Conservation (phyloP, 1,284 basidiomycete species). For the Cutaneotrichosporon sp. region DNA sequence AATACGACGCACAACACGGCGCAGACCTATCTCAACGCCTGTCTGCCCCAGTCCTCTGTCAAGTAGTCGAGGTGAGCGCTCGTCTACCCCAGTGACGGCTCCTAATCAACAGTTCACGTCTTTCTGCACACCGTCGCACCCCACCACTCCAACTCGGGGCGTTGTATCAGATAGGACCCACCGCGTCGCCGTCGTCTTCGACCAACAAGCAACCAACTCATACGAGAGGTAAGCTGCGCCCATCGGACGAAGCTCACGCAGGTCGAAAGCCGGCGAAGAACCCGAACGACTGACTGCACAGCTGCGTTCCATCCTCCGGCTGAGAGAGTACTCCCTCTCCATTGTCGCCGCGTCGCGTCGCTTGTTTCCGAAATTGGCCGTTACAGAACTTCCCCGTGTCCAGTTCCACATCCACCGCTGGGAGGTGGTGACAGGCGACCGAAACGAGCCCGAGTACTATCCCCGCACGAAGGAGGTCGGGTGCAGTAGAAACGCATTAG, state of each 20-base stretch:
- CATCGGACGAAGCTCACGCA: neutral
- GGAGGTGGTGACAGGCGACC: slow-evolving; percentile 22
- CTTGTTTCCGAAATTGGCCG: neutral
- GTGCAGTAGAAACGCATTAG: slow-evolving; percentile 2
- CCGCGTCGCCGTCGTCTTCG: slow-evolving; percentile 24
- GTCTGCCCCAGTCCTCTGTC: slow-evolving; percentile 16
- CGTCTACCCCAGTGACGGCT: no score
- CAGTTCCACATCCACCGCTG: slow-evolving; percentile 27
- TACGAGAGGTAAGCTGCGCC: slow-evolving; percentile 25
- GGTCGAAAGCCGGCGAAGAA: slow-evolving; percentile 16
- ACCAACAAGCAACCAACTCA: slow-evolving; percentile 22
- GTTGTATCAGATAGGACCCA: slow-evolving; percentile 27
- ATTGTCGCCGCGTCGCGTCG: neutral
- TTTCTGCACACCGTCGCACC: slow-evolving; percentile 11
- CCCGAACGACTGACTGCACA: slow-evolving; percentile 25
- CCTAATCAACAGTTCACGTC: slow-evolving; percentile 15
- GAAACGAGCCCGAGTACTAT: slow-evolving; percentile 24
- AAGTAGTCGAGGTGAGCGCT: slow-evolving; percentile 26
- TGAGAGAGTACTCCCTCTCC: slow-evolving; percentile 19
- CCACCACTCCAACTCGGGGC: slow-evolving; percentile 15
- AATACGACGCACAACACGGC: slow-evolving; percentile 31
- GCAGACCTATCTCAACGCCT: slow-evolving; percentile 18
- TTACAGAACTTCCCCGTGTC: slow-evolving; percentile 12
- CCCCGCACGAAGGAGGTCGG: slow-evolving; percentile 16
- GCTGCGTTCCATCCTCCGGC: slow-evolving; percentile 23